Evolutionary conservation across 805 yeast genomes (phyloP).

Genomic region (Wilhelminamyces savonicus): DNA sequence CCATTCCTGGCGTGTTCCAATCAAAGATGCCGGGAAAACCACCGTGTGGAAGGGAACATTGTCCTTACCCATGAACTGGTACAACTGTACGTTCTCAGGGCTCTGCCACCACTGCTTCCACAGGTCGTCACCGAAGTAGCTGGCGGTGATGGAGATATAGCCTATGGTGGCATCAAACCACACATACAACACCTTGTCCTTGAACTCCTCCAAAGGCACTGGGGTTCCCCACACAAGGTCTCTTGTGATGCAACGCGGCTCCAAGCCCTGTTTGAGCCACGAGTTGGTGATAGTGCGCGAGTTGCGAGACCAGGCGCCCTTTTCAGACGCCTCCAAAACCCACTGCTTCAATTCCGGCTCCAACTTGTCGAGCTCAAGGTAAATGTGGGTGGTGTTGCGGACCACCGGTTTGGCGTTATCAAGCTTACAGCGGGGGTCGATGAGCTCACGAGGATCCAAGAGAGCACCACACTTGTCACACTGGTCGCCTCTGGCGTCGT

Average conservation of each 20-base stretch:
- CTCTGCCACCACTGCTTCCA: constrained; percentile 95
- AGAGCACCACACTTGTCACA: constrained; percentile 94
- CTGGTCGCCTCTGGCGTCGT: constrained; percentile 99
- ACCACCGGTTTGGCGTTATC: constrained; percentile 80
- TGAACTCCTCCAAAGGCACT: constrained; percentile 82
- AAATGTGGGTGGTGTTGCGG: constrained; percentile 78
- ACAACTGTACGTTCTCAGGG: constrained; percentile 82
- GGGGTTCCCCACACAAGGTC: constrained; percentile 99
- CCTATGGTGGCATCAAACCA: constrained; percentile 99
- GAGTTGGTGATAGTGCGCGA: constrained; percentile 82
- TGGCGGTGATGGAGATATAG: constrained; percentile 92
- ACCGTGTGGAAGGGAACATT: constrained; percentile 99
- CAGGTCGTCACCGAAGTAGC: constrained; percentile 46
- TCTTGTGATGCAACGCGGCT: constrained; percentile 94
- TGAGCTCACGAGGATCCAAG: constrained; percentile 86
- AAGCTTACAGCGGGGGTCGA: constrained; percentile 91
- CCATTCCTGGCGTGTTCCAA: constrained; percentile 89
- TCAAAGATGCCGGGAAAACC: constrained; percentile 88
- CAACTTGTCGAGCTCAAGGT: constrained; percentile 74
- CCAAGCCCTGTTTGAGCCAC: constrained; percentile 91
- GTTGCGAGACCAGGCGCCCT: constrained; percentile 90
- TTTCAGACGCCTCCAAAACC: constrained; percentile 59
- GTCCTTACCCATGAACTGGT: constrained; percentile 99
- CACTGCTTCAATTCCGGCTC: constrained; percentile 71
- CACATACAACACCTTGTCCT: constrained; percentile 89